phyloP scores from a whole-genome alignment of 2,329 filamentous ascomycete species.

The Botryosphaeria dothidea region DNA sequence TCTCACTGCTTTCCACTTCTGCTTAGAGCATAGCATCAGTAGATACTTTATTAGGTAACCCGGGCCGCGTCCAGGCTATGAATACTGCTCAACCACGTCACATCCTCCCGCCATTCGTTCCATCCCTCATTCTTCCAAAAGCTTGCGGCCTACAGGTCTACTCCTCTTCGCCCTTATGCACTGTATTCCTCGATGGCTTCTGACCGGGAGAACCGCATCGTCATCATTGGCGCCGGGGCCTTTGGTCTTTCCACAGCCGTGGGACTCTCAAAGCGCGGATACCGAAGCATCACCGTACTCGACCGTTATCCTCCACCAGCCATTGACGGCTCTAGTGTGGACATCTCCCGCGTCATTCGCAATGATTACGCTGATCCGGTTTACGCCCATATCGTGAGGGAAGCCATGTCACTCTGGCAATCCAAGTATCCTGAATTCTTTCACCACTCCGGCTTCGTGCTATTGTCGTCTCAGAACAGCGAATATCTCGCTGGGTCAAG shows the following conservation, averaged over 20 bases:
- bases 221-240: slow-evolving; percentile 10
- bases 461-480: neutral
- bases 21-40: neutral
- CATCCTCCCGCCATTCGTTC: no score
- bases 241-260: slow-evolving; percentile 14
- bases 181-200: neutral
- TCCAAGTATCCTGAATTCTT: neutral
- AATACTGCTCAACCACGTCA: no score
- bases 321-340: slow-evolving; percentile 40
- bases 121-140: no score
- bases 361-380: slow-evolving; percentile 35
- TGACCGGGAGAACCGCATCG: neutral
- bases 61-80: neutral
- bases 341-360: slow-evolving; percentile 42
- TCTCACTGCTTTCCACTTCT: no score
- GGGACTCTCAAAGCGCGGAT: slow-evolving; percentile 15
- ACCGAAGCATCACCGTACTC: slow-evolving; percentile 20
- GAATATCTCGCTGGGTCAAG: neutral
- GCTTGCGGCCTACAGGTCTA: no score
- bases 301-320: slow-evolving; percentile 22
- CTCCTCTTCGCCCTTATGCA: no score
- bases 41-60: neutral
- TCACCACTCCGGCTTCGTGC: neutral
- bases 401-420: slow-evolving; percentile 23
- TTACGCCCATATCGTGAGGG: slow-evolving; percentile 30